Conservation (phyloP, 2,329 filamentous ascomycete species). For the Alternaria conjuncta region DNA sequence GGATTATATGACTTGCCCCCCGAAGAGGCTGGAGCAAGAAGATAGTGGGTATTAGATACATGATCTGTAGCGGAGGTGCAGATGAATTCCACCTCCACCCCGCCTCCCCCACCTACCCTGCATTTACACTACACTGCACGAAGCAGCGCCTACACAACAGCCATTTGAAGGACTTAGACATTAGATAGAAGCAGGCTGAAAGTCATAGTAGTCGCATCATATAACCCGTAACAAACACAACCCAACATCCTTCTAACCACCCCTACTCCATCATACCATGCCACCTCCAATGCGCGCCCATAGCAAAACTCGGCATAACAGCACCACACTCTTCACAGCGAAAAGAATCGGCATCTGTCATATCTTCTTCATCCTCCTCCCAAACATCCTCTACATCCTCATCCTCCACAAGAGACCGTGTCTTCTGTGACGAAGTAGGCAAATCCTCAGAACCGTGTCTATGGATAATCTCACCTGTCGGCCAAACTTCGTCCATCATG, state of each 20-base stretch:
- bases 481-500: background rate
- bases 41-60: no score
- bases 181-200: background rate
- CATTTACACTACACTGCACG: no score
- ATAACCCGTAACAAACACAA: no score
- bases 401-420: constrained; percentile 8
- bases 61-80: no score
- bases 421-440: constrained; percentile 34
- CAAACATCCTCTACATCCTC: constrained; percentile 21
- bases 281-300: constrained; percentile 63
- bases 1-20: no score
- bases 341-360: constrained; percentile 40
- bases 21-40: no score
- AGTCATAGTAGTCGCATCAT: background rate
- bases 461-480: background rate
- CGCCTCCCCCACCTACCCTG: no score
- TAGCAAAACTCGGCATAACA: constrained; percentile 63
- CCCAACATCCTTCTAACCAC: no score
- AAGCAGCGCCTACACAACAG: background rate
- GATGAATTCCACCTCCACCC: background rate
- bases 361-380: constrained; percentile 45
- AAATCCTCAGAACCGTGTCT: constrained; percentile 43
- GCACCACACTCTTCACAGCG: constrained; percentile 60
- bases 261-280: constrained; percentile 54
- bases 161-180: background rate